Evolutionary conservation across 129 eudicot genomes (phyloP).

Genomic region (Rutidosis leptorrhynchoides): DNA sequence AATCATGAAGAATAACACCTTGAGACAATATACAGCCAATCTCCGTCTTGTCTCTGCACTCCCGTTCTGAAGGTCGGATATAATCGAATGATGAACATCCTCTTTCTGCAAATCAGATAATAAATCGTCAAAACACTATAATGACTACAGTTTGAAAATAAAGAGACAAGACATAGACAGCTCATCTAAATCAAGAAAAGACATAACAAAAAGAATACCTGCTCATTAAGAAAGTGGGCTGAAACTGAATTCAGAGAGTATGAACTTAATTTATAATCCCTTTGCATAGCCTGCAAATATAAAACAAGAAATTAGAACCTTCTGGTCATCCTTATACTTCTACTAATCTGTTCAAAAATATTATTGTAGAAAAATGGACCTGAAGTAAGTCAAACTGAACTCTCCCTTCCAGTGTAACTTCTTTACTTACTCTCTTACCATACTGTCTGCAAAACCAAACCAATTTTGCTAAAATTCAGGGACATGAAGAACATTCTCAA

Average conservation of each 20-base stretch:
- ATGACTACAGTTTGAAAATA: neutral
- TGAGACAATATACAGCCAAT: conserved; percentile 95
- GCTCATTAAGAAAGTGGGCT: conserved; percentile 92
- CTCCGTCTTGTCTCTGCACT: conserved; percentile 95
- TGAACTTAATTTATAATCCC: conserved; percentile 94
- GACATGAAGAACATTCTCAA: conserved; percentile 3
- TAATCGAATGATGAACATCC: conserved; percentile 99
- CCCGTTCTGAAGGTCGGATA: conserved; percentile 98
- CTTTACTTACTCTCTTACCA: conserved; percentile 98
- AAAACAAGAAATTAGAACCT: conserved; percentile 10
- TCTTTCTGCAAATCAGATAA: conserved; percentile 71
- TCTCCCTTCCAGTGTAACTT: conserved; percentile 89
- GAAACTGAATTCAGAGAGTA: conserved; percentile 97
- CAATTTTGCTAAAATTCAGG: conserved; percentile 1
- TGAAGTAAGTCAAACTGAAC: conserved; percentile 98
- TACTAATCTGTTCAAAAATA: conserved; percentile 12
- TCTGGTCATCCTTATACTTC: conserved; percentile 16
- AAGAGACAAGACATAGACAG: neutral
- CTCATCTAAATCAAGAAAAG: conserved; percentile 11
- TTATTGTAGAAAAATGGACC: conserved; percentile 39
- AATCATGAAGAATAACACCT: conserved; percentile 44
- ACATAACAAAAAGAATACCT: conserved; percentile 43
- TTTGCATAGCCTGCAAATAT: conserved; percentile 76
- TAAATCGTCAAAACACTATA: conserved; percentile 16
- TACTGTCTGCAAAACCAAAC: conserved; percentile 54